Evolutionary conservation across 1,284 basidiomycete species (phyloP), one percentile per base, ranked within the genome.

Genomic region (Tilletia setariae): DNA sequence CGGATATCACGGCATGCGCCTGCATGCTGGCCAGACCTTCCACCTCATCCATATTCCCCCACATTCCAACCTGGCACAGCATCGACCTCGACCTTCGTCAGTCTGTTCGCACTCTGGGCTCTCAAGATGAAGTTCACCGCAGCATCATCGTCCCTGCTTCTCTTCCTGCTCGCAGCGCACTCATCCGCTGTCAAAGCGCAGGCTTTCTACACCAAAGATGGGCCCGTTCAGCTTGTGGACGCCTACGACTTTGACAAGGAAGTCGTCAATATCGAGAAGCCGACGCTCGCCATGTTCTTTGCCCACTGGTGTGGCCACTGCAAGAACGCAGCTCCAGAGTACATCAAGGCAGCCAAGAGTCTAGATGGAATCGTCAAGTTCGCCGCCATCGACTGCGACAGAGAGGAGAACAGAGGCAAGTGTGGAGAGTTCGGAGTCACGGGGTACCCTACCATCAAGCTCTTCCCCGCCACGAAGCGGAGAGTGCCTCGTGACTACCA

Each of bases 381-480:
- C 70, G 95, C 94, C 82, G 91, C 92, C 13, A 87, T 97, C 56
- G 92, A 97, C 82, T 97, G 94, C 74, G 94, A 97, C 77, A 89
- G 87, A n/a, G 87, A 89, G 28, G 84, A 85, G 77, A 95, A 96
- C 84, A 92, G 91, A 82, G 86, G 85, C 7, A 83, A 94, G 9
- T 97, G 94, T 79, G 88, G 88, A 0, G 88, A 92, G 71, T 91
- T 91, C 86, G 88, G 88, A n/a, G 87, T 96, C 23, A 86, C 93
- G 84, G 94, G 94, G 1, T 97, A 94, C 86, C 94, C 94, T 1
- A 96, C 94, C 2, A 82, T 97, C 85, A 42, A 89, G 94, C 67
- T 86, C 89, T 70, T 83, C 77, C 71, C 83, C 46, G 68, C 78
- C 64, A 74, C 77, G 30, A 79, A 81, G 71, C 86, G 89, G 69